These are phyloP conservation scores for Solanum dulcamara DNA, from an alignment of 257 asterid species.

Conservation along the genomic window DNA sequence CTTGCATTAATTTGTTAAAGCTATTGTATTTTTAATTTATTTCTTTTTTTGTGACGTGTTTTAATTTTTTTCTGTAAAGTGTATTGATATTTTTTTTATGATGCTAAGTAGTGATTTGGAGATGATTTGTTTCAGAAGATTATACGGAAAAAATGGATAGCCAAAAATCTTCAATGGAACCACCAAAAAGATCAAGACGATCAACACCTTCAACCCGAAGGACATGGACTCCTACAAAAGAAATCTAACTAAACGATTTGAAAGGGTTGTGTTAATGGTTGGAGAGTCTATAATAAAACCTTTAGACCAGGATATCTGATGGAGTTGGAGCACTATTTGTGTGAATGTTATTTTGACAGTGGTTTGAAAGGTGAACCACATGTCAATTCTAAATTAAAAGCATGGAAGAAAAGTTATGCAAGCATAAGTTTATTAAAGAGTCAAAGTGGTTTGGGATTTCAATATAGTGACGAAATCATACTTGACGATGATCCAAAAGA, in stretches of 20 bases:
- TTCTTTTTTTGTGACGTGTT: too few relatives aligned
- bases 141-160: neutral
- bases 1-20: too few relatives aligned
- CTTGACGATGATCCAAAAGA: neutral
- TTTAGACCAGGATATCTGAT: neutral
- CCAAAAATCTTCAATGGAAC: neutral
- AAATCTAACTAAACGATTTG: too few relatives aligned
- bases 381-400: too few relatives aligned
- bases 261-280: neutral
- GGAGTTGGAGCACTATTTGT: neutral
- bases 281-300: neutral
- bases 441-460: neutral
- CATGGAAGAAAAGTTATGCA: neutral
- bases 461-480: neutral
- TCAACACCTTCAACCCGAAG: neutral
- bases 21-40: too few relatives aligned
- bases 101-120: too few relatives aligned
- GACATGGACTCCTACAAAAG: too few relatives aligned
- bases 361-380: neutral
- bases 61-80: too few relatives aligned
- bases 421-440: too few relatives aligned
- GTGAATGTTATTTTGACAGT: neutral
- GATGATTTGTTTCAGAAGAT: neutral
- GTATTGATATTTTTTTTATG: too few relatives aligned
- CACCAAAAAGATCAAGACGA: neutral